Percentiles rank a stretch among this genome's conserved stretches.
Evolutionary conservation across 2,329 filamentous ascomycete genomes (phyloP).

Genomic region (Cercospora zeina): DNA sequence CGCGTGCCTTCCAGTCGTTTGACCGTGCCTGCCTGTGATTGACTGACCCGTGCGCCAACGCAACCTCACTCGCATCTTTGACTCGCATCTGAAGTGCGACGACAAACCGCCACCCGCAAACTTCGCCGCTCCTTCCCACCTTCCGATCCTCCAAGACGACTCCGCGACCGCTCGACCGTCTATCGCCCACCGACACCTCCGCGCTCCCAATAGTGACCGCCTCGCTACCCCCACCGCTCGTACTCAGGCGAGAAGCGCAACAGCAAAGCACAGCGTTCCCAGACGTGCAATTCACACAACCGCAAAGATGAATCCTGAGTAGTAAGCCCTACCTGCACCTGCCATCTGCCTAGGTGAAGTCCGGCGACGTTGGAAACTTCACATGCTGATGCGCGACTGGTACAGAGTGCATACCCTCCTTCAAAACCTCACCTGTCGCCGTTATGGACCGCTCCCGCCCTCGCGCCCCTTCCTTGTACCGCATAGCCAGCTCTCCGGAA

Average conservation of each 20-base stretch:
- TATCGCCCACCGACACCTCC: slow-evolving; percentile 7
- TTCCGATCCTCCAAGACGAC: not conserved
- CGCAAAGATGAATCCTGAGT: slow-evolving; percentile 80
- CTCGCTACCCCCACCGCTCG: slow-evolving; percentile 6
- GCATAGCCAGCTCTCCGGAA: not conserved
- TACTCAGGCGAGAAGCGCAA: not conserved
- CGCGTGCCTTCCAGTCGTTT: slow-evolving; percentile 1
- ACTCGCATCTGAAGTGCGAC: slow-evolving; percentile 12
- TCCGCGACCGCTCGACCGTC: not conserved
- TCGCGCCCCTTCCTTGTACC: not conserved
- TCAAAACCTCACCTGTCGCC: not conserved
- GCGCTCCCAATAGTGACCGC: slow-evolving; percentile 13
- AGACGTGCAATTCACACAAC: slow-evolving; percentile 14
- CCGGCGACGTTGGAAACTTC: slow-evolving; percentile 8
- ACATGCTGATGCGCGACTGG: slow-evolving; percentile 19
- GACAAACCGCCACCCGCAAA: slow-evolving; percentile 1
- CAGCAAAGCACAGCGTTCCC: slow-evolving; percentile 12
- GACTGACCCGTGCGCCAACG: slow-evolving; percentile 5
- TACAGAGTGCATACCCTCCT: not conserved
- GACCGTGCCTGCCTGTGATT: slow-evolving; percentile 15
- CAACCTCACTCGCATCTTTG: slow-evolving; percentile 17
- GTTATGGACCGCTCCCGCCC: not conserved
- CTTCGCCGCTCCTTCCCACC: not conserved
- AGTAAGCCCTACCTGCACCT: slow-evolving; percentile 58
- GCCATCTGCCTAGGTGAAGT: slow-evolving; percentile 14